phyloP scores from a whole-genome alignment of 352 stramenopile genomes.

The Blastocystis hominis region DNA sequence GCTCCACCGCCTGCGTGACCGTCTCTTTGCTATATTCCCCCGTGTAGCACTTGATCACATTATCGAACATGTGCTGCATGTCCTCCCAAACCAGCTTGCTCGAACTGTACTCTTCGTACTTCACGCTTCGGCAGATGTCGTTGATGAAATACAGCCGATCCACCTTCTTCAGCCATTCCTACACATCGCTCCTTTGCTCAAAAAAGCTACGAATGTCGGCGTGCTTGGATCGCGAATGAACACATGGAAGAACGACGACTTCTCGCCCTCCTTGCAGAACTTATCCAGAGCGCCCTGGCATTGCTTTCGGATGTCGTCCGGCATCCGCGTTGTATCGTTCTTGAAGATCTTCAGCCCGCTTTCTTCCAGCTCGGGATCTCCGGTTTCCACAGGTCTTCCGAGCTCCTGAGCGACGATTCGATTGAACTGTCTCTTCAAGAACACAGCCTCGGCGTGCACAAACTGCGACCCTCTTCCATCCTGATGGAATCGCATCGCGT shows the following conservation, averaged over 20 bases:
- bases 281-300: background rate
- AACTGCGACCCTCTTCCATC: conserved; percentile 26
- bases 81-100: background rate
- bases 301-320: background rate
- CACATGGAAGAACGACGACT: background rate
- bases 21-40: background rate
- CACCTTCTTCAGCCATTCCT: conserved; percentile 49
- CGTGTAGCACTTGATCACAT: background rate
- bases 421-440: conserved; percentile 9
- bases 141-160: conserved; percentile 22
- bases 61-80: conserved; percentile 27
- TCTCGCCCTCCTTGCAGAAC: background rate
- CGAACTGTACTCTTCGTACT: background rate
- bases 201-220: background rate
- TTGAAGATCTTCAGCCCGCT: background rate
- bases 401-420: background rate
- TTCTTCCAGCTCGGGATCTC: background rate
- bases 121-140: background rate
- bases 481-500: background rate
- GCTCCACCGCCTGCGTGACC: background rate
- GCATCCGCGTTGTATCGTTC: background rate
- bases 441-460: conserved; percentile 10
- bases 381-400: background rate
- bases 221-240: background rate
- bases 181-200: background rate